These are phyloP conservation scores for Phoma sp. DNA, from an alignment of 2,329 filamentous ascomycete species.

Conservation along the genomic window DNA sequence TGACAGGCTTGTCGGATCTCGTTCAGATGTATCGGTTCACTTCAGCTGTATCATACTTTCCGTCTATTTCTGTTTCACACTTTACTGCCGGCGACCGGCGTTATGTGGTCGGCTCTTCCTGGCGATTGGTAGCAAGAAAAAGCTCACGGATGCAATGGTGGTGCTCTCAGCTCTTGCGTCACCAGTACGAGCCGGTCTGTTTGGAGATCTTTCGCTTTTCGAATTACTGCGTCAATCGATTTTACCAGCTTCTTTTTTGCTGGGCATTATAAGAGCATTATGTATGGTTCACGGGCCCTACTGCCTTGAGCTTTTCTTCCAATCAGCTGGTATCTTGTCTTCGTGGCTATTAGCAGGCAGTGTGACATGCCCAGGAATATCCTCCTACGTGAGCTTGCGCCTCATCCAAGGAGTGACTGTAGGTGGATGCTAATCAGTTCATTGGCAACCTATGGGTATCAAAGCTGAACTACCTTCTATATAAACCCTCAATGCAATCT, in stretches of 20 bases:
- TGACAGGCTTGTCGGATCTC: conserved; percentile 5
- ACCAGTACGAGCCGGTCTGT: not conserved
- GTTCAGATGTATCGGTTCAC: not conserved
- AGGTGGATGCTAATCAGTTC: too few relatives aligned
- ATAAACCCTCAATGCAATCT: not conserved
- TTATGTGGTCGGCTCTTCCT: not conserved
- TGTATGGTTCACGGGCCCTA: not conserved
- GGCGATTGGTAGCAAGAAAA: not conserved
- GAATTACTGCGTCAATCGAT: not conserved
- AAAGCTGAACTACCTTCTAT: not conserved
- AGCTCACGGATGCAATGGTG: not conserved
- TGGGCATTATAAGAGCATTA: not conserved
- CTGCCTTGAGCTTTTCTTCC: not conserved
- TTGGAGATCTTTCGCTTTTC: conserved; percentile 6
- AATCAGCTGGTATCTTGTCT: too few relatives aligned
- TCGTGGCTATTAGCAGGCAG: not conserved
- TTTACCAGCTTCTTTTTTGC: not conserved
- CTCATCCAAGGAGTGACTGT: too few relatives aligned
- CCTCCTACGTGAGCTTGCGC: not conserved
- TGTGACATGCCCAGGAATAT: not conserved
- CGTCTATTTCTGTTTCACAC: not conserved
- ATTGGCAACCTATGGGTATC: conserved; percentile 1
- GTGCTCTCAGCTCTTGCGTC: not conserved
- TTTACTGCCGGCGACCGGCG: not conserved
- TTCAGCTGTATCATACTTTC: conserved; percentile 2